Base-by-base conservation (phyloP, 2,329 filamentous ascomycete species). In the Epichloe baconii region DNA sequence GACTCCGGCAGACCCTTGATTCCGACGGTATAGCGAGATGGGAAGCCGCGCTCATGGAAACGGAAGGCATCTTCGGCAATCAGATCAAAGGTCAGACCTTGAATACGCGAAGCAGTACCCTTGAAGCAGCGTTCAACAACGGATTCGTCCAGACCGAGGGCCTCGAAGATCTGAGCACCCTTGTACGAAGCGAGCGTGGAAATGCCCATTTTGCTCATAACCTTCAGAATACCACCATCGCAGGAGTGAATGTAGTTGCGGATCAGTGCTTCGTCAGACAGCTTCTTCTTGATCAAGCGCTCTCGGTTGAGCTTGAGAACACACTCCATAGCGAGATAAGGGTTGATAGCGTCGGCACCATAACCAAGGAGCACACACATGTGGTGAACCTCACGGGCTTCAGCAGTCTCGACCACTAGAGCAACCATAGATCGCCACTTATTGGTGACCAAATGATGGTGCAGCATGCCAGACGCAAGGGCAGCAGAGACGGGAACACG, bases 141-240 rank as follows among this genome's bases (percentile, higher is more conserved):
- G 19, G 78, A 77, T 66, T 95, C 90, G 62, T 96, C 90, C 36
- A 96, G 83, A 70, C 91, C 91, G 43, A 97, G 84, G 47, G 90
- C 89, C 67, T 97, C 91, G 60, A 96, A 97, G 57, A 97, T 97
- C 73, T 97, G 91, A 51, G 91, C 91, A 64, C 91, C 91, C 76
- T 97, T 97, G 76, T 97, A 97, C 59, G 86, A 91, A 63, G 91
- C 88, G 44, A 97, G 76, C 35, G 91, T 97, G 6, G 91, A 96
- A 57, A 97, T 97, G 73, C 91, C 91, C 91, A 97, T 97, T 77
- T 97, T 97, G 68, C 86, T 93, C 91, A 97, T 97, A 66, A 97
- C 91, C 71, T 97, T 97, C 57, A 97, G 76, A 57, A 97, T 95
- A 72, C 91, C 91, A 63, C 91, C 91, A 59, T 96, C 90, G 61